Evolutionary conservation across 805 yeast genomes (phyloP).

Genomic region (Wickerhamomyces mucosus): DNA sequence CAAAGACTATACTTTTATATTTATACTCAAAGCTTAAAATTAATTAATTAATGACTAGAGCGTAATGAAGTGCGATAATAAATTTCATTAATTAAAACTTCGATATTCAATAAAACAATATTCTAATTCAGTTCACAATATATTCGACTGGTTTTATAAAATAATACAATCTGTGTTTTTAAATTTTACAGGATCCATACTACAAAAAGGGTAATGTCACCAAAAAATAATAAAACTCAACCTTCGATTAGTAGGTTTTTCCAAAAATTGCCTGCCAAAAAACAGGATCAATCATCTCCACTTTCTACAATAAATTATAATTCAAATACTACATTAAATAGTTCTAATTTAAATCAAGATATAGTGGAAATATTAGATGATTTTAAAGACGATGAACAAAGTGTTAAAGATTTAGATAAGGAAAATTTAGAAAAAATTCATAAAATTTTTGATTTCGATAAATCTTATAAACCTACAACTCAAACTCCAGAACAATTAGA

Average conservation of each 20-base stretch:
- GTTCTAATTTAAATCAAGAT: background rate
- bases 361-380: background rate
- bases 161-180: too few species aligned
- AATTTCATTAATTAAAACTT: too few species aligned
- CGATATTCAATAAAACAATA: too few species aligned
- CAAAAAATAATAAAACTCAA: background rate
- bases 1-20: too few species aligned
- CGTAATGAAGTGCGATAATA: too few species aligned
- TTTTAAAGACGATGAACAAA: background rate
- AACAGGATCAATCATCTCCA: too few species aligned
- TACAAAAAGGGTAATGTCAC: too few species aligned
- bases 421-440: background rate
- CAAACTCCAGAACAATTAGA: background rate
- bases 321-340: background rate
- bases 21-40: too few species aligned
- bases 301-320: background rate
- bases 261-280: background rate
- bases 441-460: background rate
- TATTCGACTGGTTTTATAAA: too few species aligned
- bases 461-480: background rate
- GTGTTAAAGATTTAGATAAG: background rate
- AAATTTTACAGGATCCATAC: too few species aligned
- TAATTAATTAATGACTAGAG: too few species aligned
- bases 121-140: too few species aligned
- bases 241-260: background rate